A percentile compares a stretch with the other conserved stretches of the same genome.
Conservation (phyloP, 2,329 filamentous ascomycete species). For the Trichoderma aggressivum region DNA sequence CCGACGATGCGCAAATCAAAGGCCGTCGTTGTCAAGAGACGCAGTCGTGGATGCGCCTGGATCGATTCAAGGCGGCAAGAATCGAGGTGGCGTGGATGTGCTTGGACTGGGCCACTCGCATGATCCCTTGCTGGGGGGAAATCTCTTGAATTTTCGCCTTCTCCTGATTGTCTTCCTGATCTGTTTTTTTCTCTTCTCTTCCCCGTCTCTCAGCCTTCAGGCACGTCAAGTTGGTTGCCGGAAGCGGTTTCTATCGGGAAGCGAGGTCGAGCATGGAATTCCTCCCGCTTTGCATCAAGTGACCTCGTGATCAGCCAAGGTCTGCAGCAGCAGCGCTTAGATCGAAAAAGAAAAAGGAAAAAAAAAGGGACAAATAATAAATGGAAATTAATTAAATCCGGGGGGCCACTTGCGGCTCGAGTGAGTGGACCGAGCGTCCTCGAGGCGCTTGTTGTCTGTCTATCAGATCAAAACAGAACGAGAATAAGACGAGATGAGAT, state of each 20-base stretch:
- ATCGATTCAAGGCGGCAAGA: conserved; percentile 12
- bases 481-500: not conserved
- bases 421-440: not conserved
- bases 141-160: not conserved
- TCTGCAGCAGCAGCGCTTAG: not conserved
- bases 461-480: not conserved
- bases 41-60: conserved; percentile 18
- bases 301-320: conserved; percentile 12
- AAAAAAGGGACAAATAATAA: too few species aligned
- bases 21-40: conserved; percentile 5
- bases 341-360: not conserved
- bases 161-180: not conserved
- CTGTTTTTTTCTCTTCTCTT: not conserved
- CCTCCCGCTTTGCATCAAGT: not conserved
- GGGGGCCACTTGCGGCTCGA: conserved; percentile 1
- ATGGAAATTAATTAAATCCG: not conserved
- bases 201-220: not conserved
- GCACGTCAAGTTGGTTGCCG: conserved; percentile 1
- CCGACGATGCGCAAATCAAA: not conserved
- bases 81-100: not conserved
- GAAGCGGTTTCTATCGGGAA: conserved; percentile 3
- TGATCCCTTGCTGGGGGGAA: not conserved
- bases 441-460: not conserved
- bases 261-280: not conserved
- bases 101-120: conserved; percentile 8